Evolutionary conservation across 306 rosid genomes (phyloP), one percentile per base, ranked within the genome.

Genomic region (Castanea mollissima): DNA sequence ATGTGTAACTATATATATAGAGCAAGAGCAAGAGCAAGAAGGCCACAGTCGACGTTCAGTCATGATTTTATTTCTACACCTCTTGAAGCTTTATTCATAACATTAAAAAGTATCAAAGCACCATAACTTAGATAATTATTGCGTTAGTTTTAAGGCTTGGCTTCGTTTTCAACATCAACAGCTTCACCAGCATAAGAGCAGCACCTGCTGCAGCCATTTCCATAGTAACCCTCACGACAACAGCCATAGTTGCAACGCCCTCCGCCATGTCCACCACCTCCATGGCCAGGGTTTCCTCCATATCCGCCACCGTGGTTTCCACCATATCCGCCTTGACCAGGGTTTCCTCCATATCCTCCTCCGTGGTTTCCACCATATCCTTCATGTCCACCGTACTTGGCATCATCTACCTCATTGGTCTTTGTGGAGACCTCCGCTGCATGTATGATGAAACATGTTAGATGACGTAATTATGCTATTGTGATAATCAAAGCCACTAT

Each of bases 101-200:
- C 6, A 44, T 10, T 41, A 19, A 7, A 20, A 35, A 14, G 19
- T 46, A 49, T 41, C 25, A 25, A 14, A 20, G 10, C 23, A 65
- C 8, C 23, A 4, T 5, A 23, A 35, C 58, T 21, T 3, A 32
- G 65, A 35, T 1, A 16, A 55, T 13, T 35, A 11, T 29, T 51
- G 68, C 20, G 2, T 81, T 31, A 82, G 65, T 76, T 73, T 59
- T 74, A 84, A 75, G 76, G 46, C 4, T 76, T 59, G 35, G 38
- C 73, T 62, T 82, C 60, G 32, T 86, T 62, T 74, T 80, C 35
- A n/a, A 83, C 85, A 62, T 55, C 78, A 46, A 75, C 87, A 74
- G 75, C 88, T 85, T 90, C 89, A 65, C 83, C 88, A 4, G 90
- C 80, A 14, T 86, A 77, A 74, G 64, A 64, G 81, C 97, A 88